Conservation (phyloP, 2,329 filamentous ascomycete genomes). For the Cladosporium sp. region DNA sequence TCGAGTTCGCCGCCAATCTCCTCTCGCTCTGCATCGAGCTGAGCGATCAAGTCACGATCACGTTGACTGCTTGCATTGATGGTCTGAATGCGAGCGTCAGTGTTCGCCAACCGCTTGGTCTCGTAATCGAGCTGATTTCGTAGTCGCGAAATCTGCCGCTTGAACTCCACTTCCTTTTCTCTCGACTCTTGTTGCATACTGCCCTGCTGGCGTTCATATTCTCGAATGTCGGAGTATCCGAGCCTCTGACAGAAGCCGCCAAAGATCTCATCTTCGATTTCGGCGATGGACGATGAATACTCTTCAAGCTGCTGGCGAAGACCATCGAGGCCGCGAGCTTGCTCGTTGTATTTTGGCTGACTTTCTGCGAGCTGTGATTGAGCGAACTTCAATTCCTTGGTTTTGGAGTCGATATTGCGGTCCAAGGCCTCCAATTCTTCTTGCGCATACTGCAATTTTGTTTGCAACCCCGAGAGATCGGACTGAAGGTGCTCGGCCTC, state of each 20-base stretch:
- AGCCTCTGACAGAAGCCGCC: constrained; percentile 78
- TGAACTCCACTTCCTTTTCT: constrained; percentile 82
- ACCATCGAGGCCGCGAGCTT: constrained; percentile 63
- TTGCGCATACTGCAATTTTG: constrained; percentile 65
- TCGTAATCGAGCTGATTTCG: constrained; percentile 60
- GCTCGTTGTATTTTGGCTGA: constrained; percentile 72
- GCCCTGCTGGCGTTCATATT: constrained; percentile 91
- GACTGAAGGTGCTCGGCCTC: constrained; percentile 79
- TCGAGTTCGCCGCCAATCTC: constrained; percentile 70
- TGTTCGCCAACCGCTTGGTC: constrained; percentile 68
- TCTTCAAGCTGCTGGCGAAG: constrained; percentile 54
- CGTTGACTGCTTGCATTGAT: constrained; percentile 64
- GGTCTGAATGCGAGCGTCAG: constrained; percentile 63
- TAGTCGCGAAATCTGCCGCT: constrained; percentile 65
- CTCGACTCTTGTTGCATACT: constrained; percentile 85
- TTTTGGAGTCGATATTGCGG: constrained; percentile 79
- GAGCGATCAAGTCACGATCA: constrained; percentile 64
- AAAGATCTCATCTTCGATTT: constrained; percentile 87
- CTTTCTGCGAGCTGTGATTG: constrained; percentile 70
- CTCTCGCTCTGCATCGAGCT: constrained; percentile 68
- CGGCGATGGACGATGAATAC: constrained; percentile 63
- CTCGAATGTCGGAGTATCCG: constrained; percentile 83
- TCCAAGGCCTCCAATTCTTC: constrained; percentile 75
- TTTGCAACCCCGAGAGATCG: constrained; percentile 75
- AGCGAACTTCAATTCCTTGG: constrained; percentile 71